phyloP scores from a whole-genome alignment of 495 filamentous ascomycete genomes.

The Neurospora hispaniola region DNA sequence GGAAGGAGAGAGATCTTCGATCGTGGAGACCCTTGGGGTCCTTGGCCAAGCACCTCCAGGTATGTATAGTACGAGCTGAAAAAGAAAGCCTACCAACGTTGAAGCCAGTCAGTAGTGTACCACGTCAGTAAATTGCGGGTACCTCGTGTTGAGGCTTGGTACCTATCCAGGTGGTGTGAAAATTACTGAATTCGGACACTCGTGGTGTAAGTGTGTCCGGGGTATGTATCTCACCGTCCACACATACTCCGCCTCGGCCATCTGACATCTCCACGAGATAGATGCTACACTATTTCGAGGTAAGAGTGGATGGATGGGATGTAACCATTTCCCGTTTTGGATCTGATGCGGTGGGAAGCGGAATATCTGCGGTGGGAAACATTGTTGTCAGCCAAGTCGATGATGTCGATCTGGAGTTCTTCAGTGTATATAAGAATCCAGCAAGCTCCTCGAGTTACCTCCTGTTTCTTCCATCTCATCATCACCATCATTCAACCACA shows the following conservation, averaged over 20 bases:
- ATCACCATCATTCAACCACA: no score
- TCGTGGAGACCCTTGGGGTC: neutral
- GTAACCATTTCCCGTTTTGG: neutral
- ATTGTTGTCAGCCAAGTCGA: neutral
- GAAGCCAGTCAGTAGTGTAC: neutral
- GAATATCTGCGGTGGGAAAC: neutral
- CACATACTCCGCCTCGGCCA: neutral
- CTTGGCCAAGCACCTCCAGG: neutral
- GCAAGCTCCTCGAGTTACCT: neutral
- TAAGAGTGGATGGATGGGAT: neutral
- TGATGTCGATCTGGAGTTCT: neutral
- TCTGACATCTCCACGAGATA: neutral
- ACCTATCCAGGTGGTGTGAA: no score
- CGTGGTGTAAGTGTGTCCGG: no score
- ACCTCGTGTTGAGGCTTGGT: neutral
- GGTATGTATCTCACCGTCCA: neutral
- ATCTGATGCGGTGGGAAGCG: neutral
- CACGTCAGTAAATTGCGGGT: neutral
- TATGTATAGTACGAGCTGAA: neutral
- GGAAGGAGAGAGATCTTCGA: neutral
- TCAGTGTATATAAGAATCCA: neutral
- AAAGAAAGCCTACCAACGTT: neutral
- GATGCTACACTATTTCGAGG: neutral
- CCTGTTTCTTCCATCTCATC: neutral
- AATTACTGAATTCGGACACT: no score